Base-by-base conservation (phyloP, 2,329 filamentous ascomycete species). In the Amauroascus verrucosus region DNA sequence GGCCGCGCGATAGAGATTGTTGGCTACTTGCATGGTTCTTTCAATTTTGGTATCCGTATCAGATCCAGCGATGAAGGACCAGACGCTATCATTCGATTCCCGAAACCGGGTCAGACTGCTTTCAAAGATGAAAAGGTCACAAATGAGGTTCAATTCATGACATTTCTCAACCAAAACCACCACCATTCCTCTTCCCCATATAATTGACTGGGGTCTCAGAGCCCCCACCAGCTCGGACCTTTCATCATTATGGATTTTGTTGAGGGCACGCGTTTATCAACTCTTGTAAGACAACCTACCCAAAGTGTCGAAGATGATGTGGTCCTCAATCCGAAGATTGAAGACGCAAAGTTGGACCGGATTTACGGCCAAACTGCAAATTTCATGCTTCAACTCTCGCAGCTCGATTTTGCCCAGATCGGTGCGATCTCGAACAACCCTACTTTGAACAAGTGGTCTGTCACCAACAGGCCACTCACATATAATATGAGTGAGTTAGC, bases 401-500 rank as follows among this genome's bases (percentile, higher is more conserved):
- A 38, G 6, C 55, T 61, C 0, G 63, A 59, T 0, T 71, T 75
- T 24, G 32, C 63, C n/a, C 59, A 60, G 18, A 74, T 77, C n/a
- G 72, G 72, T 2, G 5, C 45, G 6, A 35, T 48, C 18, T 20
- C 30, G 26, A 35, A 13, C 6, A 26, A 52, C 22, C 20, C 18
- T 26, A 16, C 13, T 20, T 16, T 18, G 13, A 58, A 61, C 6
- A 58, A 24, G 1, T 67, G 63, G 59, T 59, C 57, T 45, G 64
- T 70, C 3, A 56, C 41, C 6, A 58, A 60, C 24, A 61, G 70
- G 16, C 72, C 72, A 1, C 51, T 76, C 2, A 71, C 68, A 3
- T 62, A 65, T 1, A 72, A 72, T 51, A 74, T 76, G 70, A 74
- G 66, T 48, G 65, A 72, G 58, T 60, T 67, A 14, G 61, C 66